These are phyloP conservation scores for Eucalyptus erythrocorys DNA, from an alignment of 345 rosid species.

Conservation along the genomic window DNA sequence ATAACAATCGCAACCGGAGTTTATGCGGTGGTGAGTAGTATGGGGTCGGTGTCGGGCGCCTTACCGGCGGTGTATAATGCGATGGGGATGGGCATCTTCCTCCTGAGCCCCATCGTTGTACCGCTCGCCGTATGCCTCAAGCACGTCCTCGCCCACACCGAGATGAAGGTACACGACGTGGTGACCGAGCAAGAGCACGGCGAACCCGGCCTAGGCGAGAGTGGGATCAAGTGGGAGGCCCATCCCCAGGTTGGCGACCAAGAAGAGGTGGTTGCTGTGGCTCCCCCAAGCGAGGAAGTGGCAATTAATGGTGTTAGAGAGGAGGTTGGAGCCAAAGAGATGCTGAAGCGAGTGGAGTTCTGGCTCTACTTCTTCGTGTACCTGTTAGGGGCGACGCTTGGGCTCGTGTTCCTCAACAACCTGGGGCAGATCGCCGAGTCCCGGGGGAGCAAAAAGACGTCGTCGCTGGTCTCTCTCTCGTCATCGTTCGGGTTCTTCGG, in stretches of 20 bases:
- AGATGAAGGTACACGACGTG: not conserved
- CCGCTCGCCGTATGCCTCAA: constrained; percentile 18
- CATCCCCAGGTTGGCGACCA: not conserved
- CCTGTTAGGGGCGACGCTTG: constrained; percentile 63
- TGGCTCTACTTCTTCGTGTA: constrained; percentile 74
- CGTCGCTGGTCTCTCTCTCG: constrained; percentile 68
- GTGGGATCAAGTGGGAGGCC: not conserved
- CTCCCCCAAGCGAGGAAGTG: not conserved
- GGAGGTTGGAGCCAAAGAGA: constrained; percentile 51
- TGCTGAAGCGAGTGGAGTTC: constrained; percentile 50
- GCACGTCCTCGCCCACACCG: not conserved
- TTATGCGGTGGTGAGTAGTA: constrained; percentile 51
- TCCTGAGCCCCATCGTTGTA: constrained; percentile 42
- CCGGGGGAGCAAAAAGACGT: constrained; percentile 34
- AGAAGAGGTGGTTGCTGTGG: not conserved
- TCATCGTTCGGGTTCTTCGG: constrained; percentile 91
- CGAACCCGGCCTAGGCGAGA: not conserved
- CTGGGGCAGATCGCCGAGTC: constrained; percentile 95
- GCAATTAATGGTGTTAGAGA: constrained; percentile 18
- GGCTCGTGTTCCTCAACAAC: constrained; percentile 69
- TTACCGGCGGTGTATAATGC: constrained; percentile 16
- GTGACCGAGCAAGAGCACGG: not conserved
- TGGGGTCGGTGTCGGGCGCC: constrained; percentile 5
- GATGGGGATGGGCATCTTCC: constrained; percentile 30
- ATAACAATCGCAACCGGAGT: constrained; percentile 58